Evolutionary conservation across 1,284 basidiomycete genomes (phyloP).

Genomic region (Sparassis latifolia): DNA sequence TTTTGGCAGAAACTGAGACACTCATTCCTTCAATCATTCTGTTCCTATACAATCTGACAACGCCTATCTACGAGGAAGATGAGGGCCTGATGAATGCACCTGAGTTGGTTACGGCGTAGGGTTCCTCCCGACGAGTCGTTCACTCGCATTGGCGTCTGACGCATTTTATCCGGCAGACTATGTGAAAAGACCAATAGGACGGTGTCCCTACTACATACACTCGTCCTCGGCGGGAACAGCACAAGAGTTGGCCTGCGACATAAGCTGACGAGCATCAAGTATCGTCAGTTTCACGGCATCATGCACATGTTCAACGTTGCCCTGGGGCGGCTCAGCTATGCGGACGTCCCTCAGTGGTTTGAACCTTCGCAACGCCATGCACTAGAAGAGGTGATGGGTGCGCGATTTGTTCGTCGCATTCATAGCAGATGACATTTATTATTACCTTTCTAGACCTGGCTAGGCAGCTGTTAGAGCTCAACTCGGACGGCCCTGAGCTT

Average conservation of each 20-base stretch:
- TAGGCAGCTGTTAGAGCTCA: slow-evolving; percentile 18
- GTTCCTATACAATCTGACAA: slow-evolving; percentile 45
- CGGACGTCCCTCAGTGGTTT: slow-evolving; percentile 60
- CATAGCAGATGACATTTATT: no score
- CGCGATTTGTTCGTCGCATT: not conserved
- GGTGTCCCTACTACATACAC: slow-evolving; percentile 51
- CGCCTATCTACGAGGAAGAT: slow-evolving; percentile 62
- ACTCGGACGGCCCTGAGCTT: slow-evolving; percentile 20
- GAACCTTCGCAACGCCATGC: slow-evolving; percentile 35
- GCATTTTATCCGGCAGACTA: not conserved
- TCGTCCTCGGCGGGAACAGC: slow-evolving; percentile 41
- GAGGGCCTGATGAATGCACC: slow-evolving; percentile 35
- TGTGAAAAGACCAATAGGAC: slow-evolving; percentile 39
- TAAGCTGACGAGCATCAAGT: slow-evolving; percentile 45
- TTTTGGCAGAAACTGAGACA: slow-evolving; percentile 45
- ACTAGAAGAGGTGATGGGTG: slow-evolving; percentile 49
- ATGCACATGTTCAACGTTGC: slow-evolving; percentile 72
- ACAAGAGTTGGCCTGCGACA: slow-evolving; percentile 43
- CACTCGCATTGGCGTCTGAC: not conserved
- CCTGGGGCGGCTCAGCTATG: slow-evolving; percentile 70
- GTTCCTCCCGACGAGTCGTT: not conserved
- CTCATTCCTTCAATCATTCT: slow-evolving; percentile 57
- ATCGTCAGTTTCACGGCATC: slow-evolving; percentile 57
- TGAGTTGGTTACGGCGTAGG: slow-evolving; percentile 34
- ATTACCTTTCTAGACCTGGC: slow-evolving; percentile 16